A percentile compares a stretch with the other conserved stretches of the same genome.
Conservation (phyloP, 805 yeast species). For the Ogataea minuta region DNA sequence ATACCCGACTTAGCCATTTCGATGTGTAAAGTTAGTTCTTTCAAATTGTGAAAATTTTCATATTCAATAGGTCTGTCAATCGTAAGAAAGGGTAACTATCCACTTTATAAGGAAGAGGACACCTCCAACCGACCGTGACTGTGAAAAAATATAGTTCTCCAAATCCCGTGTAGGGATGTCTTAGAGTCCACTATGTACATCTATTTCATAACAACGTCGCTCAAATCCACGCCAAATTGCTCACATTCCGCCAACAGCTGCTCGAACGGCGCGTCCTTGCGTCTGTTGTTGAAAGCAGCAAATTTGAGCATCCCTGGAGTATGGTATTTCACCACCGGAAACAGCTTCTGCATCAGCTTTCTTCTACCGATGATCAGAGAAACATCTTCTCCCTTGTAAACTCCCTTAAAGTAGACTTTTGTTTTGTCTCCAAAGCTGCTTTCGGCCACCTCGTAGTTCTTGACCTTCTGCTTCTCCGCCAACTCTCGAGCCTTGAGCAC, state of each 20-base stretch:
- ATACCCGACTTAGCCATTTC: constrained; percentile 68
- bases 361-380: constrained; percentile 64
- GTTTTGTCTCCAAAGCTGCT: constrained; percentile 31
- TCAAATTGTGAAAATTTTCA: constrained; percentile 15
- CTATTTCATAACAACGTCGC: constrained; percentile 17
- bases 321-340: constrained; percentile 45
- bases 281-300: constrained; percentile 45
- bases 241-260: constrained; percentile 53
- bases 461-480: constrained; percentile 39
- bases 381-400: constrained; percentile 40
- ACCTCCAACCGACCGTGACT: constrained; percentile 14
- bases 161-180: constrained; percentile 13
- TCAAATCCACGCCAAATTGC: constrained; percentile 39
- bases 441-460: constrained; percentile 33
- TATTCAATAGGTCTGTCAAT: constrained; percentile 7
- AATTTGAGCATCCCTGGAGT: constrained; percentile 44
- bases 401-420: constrained; percentile 51
- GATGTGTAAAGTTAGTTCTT: constrained; percentile 11
- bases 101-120: too few species aligned
- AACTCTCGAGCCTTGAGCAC: constrained; percentile 50
- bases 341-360: constrained; percentile 54
- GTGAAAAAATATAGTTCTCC: constrained; percentile 1
- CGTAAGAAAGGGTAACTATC: background rate
- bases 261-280: constrained; percentile 43
- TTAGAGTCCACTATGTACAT: background rate